A percentile compares a stretch with the other conserved stretches of the same genome.
Evolutionary conservation across 257 asterid genomes (phyloP).

Genomic region (Forsythia suspensa): DNA sequence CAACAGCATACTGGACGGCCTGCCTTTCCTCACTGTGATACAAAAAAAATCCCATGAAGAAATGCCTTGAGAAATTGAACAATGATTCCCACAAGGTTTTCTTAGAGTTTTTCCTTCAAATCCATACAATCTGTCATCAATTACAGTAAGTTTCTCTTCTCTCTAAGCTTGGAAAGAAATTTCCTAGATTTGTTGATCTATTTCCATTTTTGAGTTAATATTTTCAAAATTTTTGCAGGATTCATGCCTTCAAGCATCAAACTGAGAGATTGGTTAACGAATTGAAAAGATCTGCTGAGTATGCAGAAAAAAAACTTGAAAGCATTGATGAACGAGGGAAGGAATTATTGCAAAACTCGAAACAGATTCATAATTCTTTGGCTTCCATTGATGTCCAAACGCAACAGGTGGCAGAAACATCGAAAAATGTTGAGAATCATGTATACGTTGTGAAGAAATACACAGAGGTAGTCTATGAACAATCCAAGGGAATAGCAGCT

Average conservation of each 20-base stretch:
- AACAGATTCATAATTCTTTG: constrained; percentile 56
- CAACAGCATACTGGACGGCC: constrained; percentile 66
- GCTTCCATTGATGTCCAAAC: constrained; percentile 48
- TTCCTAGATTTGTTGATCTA: neutral
- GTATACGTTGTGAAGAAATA: constrained; percentile 55
- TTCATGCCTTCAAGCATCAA: constrained; percentile 63
- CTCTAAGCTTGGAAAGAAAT: neutral
- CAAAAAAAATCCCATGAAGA: constrained; percentile 36
- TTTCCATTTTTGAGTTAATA: neutral
- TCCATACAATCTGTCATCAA: constrained; percentile 80
- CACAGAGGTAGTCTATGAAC: constrained; percentile 54
- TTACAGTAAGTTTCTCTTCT: constrained; percentile 54
- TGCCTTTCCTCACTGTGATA: constrained; percentile 58
- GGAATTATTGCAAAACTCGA: constrained; percentile 42
- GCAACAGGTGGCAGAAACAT: constrained; percentile 47
- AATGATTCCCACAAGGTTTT: constrained; percentile 42
- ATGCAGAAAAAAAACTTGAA: constrained; percentile 58
- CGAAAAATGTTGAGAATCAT: constrained; percentile 53
- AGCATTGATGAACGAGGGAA: constrained; percentile 57
- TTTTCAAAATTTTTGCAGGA: constrained; percentile 37
- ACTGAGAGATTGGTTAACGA: constrained; percentile 83
- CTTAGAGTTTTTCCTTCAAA: constrained; percentile 69
- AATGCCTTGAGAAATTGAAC: constrained; percentile 54
- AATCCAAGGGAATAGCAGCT: constrained; percentile 63
- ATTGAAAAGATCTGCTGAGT: constrained; percentile 59